Conservation (phyloP, 164 flowering plant genomes). For the Malania oleifera region DNA sequence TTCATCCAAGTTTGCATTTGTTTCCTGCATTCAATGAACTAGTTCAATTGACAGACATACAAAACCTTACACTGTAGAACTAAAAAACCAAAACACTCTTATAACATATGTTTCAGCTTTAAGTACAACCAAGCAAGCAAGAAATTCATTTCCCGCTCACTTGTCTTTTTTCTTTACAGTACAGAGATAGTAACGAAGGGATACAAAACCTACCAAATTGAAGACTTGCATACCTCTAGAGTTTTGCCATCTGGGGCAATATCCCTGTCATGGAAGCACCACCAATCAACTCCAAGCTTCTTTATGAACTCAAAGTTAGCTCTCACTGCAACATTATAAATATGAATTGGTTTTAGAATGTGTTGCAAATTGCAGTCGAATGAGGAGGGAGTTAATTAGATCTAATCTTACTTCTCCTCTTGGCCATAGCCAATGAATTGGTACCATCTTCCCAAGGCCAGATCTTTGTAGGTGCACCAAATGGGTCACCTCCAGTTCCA, state of each 20-base stretch:
- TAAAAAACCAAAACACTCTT: too few species aligned
- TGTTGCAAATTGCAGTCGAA: not conserved
- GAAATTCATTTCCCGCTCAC: too few species aligned
- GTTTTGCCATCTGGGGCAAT: conserved; percentile 93
- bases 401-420: conserved; percentile 74
- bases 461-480: conserved; percentile 83
- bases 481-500: conserved; percentile 89
- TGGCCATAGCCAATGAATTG: conserved; percentile 93
- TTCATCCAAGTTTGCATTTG: conserved; percentile 88
- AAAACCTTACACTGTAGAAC: too few species aligned
- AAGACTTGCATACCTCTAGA: conserved; percentile 47
- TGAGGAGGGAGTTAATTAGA: not conserved
- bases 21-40: conserved; percentile 42
- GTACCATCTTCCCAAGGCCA: conserved; percentile 99
- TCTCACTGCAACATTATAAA: conserved; percentile 57
- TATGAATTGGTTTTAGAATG: not conserved
- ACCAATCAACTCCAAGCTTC: conserved; percentile 85
- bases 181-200: not conserved
- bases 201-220: not conserved
- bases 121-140: too few species aligned
- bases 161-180: too few species aligned
- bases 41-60: not conserved
- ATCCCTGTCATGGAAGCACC: conserved; percentile 99
- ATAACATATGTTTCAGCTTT: too few species aligned
- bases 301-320: conserved; percentile 92